Evolutionary conservation across 2,329 filamentous ascomycete genomes (phyloP).

Genomic region (Epichloe scottii): DNA sequence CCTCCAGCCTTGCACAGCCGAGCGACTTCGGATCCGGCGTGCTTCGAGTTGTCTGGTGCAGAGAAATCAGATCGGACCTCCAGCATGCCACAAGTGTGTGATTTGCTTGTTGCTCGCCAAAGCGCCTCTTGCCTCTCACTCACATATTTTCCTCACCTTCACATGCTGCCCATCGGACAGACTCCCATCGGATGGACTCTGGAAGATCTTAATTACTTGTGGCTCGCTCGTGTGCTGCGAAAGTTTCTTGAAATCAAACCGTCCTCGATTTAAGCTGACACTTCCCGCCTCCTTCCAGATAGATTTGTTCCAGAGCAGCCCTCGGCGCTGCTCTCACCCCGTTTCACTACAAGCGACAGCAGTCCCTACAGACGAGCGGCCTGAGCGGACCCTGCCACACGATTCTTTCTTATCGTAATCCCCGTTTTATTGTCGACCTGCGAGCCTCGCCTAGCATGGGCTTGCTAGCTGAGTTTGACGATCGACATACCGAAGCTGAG

Average conservation of each 20-base stretch:
- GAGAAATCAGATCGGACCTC: background rate
- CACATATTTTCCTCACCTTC: background rate
- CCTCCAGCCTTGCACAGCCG: background rate
- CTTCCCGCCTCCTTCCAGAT: background rate
- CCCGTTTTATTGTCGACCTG: background rate
- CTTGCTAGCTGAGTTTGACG: constrained; percentile 53
- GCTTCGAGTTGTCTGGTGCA: background rate
- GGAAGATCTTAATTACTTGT: no score
- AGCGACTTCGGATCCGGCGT: constrained; percentile 2
- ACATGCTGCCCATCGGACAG: no score
- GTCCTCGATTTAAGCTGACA: constrained; percentile 1
- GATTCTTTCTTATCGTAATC: background rate
- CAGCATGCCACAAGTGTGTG: background rate
- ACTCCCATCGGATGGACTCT: no score
- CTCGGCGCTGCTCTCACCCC: constrained; percentile 13
- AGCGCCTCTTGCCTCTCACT: background rate
- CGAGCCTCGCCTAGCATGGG: constrained; percentile 54
- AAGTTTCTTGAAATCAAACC: background rate
- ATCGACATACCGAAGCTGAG: constrained; percentile 52
- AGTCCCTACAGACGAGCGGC: constrained; percentile 3
- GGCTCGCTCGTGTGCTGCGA: background rate
- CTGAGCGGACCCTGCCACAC: constrained; percentile 2
- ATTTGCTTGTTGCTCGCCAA: background rate
- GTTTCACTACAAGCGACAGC: constrained; percentile 1
- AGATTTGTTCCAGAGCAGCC: constrained; percentile 13